These are phyloP conservation scores for Phytophthora sojae DNA, from an alignment of 352 stramenopile species.

Conservation along the genomic window DNA sequence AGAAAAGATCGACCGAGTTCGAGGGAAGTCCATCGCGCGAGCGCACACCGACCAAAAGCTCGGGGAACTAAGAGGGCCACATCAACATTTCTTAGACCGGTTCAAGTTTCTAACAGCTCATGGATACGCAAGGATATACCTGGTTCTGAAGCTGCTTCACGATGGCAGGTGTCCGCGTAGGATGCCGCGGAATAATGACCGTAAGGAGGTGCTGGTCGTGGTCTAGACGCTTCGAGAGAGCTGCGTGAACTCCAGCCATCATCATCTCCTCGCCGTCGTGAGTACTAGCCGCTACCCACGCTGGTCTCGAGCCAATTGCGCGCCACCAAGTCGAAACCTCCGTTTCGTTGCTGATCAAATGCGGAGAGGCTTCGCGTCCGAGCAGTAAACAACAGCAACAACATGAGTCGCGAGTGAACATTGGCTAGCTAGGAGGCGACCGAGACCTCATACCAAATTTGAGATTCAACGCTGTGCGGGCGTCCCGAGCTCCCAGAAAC, in stretches of 20 bases:
- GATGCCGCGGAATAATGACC: constrained; percentile 71
- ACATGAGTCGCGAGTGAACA: constrained; percentile 2
- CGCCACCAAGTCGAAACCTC: constrained; percentile 10
- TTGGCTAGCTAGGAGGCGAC: not conserved
- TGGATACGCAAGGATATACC: constrained; percentile 25
- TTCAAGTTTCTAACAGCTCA: not conserved
- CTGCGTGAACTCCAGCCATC: constrained; percentile 49
- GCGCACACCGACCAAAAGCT: constrained; percentile 42
- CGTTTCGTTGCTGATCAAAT: constrained; percentile 7
- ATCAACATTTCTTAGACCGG: not conserved
- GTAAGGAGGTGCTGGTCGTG: constrained; percentile 37
- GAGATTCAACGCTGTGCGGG: constrained; percentile 57
- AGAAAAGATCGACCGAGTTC: constrained; percentile 51
- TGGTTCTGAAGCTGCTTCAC: constrained; percentile 38
- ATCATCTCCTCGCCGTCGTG: constrained; percentile 72
- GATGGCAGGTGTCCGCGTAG: constrained; percentile 49
- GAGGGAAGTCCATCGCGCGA: constrained; percentile 45
- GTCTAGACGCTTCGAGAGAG: constrained; percentile 23
- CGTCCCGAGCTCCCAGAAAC: constrained; percentile 43
- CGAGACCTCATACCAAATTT: constrained; percentile 67
- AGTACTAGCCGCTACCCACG: constrained; percentile 72
- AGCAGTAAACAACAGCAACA: not conserved
- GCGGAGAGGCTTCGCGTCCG: constrained; percentile 19
- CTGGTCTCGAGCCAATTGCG: constrained; percentile 35
- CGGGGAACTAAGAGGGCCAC: constrained; percentile 43